Conservation (phyloP, 176 grass and related monocot species). For the Ampelocalamus luodianensis region DNA sequence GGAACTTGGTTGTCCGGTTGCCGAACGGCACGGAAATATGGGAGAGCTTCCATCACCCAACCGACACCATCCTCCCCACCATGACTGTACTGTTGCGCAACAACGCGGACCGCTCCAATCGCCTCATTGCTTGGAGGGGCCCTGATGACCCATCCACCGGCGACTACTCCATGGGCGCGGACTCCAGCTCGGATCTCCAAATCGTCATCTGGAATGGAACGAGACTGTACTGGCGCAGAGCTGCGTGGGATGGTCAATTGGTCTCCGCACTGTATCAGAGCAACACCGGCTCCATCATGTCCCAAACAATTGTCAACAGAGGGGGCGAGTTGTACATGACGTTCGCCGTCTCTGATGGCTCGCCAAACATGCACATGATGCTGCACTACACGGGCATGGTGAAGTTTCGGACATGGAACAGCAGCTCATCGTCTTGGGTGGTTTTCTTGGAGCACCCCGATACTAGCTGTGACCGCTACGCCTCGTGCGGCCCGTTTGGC, state of each 20-base stretch:
- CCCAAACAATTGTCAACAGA: neutral
- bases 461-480: slow-evolving; percentile 31
- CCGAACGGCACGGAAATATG: too few relatives aligned
- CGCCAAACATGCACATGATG: slow-evolving; percentile 30
- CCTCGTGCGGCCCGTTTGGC: slow-evolving; percentile 49
- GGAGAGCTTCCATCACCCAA: too few relatives aligned
- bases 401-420: slow-evolving; percentile 19
- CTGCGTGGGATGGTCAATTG: slow-evolving; percentile 33
- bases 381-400: slow-evolving; percentile 42
- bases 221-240: slow-evolving; percentile 35
- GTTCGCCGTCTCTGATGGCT: slow-evolving; percentile 38
- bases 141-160: slow-evolving; percentile 48
- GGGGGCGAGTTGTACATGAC: neutral
- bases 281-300: slow-evolving; percentile 1
- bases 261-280: neutral
- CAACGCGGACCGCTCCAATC: neutral
- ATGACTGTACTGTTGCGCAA: slow-evolving; percentile 32
- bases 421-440: neutral
- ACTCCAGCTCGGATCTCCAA: slow-evolving; percentile 35
- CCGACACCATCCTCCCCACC: slow-evolving; percentile 17
- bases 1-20: too few relatives aligned
- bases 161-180: slow-evolving; percentile 31
- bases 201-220: slow-evolving; percentile 22
- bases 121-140: slow-evolving; percentile 49
- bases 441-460: neutral